These are phyloP conservation scores for Ceratocystis papillata DNA, from an alignment of 2,329 filamentous ascomycete species.

Conservation along the genomic window DNA sequence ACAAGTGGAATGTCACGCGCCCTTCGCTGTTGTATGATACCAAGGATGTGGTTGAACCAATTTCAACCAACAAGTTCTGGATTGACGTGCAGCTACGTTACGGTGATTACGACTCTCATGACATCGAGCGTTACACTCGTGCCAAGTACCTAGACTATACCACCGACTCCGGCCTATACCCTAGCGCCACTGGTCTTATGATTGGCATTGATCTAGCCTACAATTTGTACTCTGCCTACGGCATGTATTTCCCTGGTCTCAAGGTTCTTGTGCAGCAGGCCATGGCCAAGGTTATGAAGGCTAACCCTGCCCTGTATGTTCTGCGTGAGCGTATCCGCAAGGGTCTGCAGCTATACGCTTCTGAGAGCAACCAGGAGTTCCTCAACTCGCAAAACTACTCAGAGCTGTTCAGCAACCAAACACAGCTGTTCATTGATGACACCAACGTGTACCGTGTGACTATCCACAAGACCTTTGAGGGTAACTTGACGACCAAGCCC, in stretches of 20 bases:
- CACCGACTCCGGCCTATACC: constrained; percentile 97
- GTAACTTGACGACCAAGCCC: constrained; percentile 96
- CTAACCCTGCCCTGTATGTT: constrained; percentile 92
- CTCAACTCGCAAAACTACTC: constrained; percentile 99
- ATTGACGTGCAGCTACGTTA: constrained; percentile 93
- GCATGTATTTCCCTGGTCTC: constrained; percentile 95
- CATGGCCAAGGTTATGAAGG: constrained; percentile 99
- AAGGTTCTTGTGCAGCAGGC: constrained; percentile 94
- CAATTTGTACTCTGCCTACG: constrained; percentile 95
- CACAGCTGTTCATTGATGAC: constrained; percentile 96
- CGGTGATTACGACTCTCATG: constrained; percentile 96
- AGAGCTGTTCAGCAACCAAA: constrained; percentile 97
- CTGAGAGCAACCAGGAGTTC: constrained; percentile 98
- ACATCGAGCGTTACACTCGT: constrained; percentile 93
- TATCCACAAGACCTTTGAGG: constrained; percentile 99
- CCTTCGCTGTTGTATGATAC: constrained; percentile 92
- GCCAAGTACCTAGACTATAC: constrained; percentile 99
- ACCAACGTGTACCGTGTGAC: constrained; percentile 99
- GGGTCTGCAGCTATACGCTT: constrained; percentile 93
- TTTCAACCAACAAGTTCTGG: constrained; percentile 99
- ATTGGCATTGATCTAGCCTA: constrained; percentile 95
- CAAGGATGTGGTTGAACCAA: constrained; percentile 87
- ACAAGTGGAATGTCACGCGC: constrained; percentile 96
- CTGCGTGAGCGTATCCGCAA: constrained; percentile 95
- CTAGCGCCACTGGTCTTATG: constrained; percentile 93